Evolutionary conservation across 345 rosid species (phyloP).

Genomic region (Bruguiera sexangula): DNA sequence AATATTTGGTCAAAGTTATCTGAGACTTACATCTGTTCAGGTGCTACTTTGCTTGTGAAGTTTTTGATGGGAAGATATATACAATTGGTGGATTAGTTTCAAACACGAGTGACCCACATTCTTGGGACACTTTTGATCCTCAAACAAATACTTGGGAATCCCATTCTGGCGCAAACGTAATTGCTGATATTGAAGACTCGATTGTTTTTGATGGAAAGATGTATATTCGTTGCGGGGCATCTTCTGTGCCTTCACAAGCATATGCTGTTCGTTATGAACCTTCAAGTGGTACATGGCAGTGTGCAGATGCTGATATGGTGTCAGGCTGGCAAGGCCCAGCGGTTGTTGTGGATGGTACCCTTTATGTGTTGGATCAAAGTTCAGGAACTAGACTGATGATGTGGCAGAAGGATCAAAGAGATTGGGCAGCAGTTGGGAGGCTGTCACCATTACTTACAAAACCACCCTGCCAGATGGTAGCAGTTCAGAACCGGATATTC

Average conservation of each 20-base stretch:
- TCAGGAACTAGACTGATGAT: conserved; percentile 64
- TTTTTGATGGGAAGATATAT: conserved; percentile 50
- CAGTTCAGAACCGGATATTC: conserved; percentile 55
- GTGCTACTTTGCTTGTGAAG: conserved; percentile 76
- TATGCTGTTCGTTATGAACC: conserved; percentile 49
- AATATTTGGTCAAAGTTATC: not conserved
- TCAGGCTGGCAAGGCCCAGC: conserved; percentile 87
- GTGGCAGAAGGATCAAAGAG: conserved; percentile 57
- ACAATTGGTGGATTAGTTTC: conserved; percentile 71
- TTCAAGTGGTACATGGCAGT: conserved; percentile 52
- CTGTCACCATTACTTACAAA: conserved; percentile 51
- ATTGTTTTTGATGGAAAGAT: conserved; percentile 64
- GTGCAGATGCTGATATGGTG: conserved; percentile 53
- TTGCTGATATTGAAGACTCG: conserved; percentile 61
- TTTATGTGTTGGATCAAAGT: conserved; percentile 73
- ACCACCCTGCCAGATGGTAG: conserved; percentile 70
- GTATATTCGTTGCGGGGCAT: conserved; percentile 44
- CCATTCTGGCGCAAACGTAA: conserved; percentile 32
- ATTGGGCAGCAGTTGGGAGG: conserved; percentile 68
- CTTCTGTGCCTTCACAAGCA: conserved; percentile 31
- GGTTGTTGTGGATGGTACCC: conserved; percentile 52
- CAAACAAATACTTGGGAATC: conserved; percentile 42
- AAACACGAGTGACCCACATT: conserved; percentile 37
- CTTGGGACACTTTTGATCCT: conserved; percentile 70
- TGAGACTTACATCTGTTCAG: conserved; percentile 33